Conservation (phyloP, 495 filamentous ascomycete genomes). For the Aeminium ludgeri region DNA sequence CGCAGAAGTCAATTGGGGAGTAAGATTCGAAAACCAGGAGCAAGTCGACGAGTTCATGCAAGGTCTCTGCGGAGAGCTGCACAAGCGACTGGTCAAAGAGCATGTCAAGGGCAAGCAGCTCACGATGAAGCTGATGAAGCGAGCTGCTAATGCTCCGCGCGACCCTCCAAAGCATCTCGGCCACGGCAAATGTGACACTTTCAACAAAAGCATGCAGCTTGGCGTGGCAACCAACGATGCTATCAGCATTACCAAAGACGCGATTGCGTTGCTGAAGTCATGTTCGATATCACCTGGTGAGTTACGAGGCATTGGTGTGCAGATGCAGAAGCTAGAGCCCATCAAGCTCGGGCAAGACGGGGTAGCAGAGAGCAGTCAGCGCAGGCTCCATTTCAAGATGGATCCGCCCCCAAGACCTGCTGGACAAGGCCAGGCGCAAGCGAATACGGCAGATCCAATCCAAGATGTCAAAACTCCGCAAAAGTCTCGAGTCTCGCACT, state of each 20-base stretch:
- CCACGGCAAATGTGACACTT: conserved; percentile 85
- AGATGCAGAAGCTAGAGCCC: conserved; percentile 81
- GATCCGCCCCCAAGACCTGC: conserved; percentile 8
- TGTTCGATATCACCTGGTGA: conserved; percentile 79
- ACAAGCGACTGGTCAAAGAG: conserved; percentile 62
- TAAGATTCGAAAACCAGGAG: conserved; percentile 73
- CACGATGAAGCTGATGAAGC: conserved; percentile 83
- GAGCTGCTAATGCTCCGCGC: conserved; percentile 68
- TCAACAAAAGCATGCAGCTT: conserved; percentile 69
- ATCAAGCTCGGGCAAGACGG: conserved; percentile 34
- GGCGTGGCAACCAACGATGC: conserved; percentile 64
- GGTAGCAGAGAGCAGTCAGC: conserved; percentile 32
- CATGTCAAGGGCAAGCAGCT: conserved; percentile 71
- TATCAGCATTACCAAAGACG: conserved; percentile 57
- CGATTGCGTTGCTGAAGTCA: conserved; percentile 63
- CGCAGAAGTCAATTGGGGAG: conserved; percentile 95
- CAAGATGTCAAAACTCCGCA: conserved; percentile 43
- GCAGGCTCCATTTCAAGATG: conserved; percentile 40
- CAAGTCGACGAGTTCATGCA: conserved; percentile 83
- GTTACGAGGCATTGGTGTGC: conserved; percentile 72
- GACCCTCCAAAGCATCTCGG: conserved; percentile 91
- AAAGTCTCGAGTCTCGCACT: conserved; percentile 5
- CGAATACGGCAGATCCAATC: conserved; percentile 31
- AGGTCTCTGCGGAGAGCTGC: conserved; percentile 66
- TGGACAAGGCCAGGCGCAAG: conserved; percentile 24